A percentile compares a stretch with the other conserved stretches of the same genome.
Evolutionary conservation across 1,139 yeast genomes (phyloP).

Genomic region (Lodderomyces theae): DNA sequence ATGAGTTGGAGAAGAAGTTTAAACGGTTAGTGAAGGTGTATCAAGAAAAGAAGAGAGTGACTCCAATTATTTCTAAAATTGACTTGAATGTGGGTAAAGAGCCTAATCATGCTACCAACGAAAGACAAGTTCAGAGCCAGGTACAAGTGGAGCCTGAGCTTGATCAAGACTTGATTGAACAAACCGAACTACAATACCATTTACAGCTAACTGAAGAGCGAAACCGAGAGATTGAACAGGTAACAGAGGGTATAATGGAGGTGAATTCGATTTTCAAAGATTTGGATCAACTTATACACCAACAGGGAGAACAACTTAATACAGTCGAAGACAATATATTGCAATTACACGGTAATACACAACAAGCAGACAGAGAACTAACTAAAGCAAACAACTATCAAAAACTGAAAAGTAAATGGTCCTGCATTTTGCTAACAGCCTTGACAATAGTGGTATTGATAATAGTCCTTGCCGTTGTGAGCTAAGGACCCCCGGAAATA

Average conservation of each 20-base stretch:
- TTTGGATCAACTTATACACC: slow-evolving; percentile 69
- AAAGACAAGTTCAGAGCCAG: slow-evolving; percentile 3
- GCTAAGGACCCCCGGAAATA: slow-evolving; percentile 18
- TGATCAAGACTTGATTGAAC: slow-evolving; percentile 39
- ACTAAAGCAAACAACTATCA: slow-evolving; percentile 75
- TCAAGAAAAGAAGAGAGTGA: slow-evolving; percentile 30
- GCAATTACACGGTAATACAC: slow-evolving; percentile 63
- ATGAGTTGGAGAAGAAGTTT: slow-evolving; percentile 38
- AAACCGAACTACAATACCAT: slow-evolving; percentile 76
- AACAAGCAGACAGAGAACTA: slow-evolving; percentile 68
- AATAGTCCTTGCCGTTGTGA: slow-evolving; percentile 37
- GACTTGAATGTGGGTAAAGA: slow-evolving; percentile 13
- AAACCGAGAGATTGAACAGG: slow-evolving; percentile 66
- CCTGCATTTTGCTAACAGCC: slow-evolving; percentile 58
- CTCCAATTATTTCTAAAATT: slow-evolving; percentile 19
- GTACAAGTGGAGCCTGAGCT: slow-evolving; percentile 29
- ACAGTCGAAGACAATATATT: slow-evolving; percentile 77
- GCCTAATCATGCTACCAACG: neutral
- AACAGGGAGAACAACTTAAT: slow-evolving; percentile 83
- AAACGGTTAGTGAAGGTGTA: slow-evolving; percentile 27
- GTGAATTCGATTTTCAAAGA: slow-evolving; percentile 84
- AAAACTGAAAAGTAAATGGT: slow-evolving; percentile 66
- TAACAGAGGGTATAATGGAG: slow-evolving; percentile 76
- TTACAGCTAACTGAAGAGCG: slow-evolving; percentile 66
- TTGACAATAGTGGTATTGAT: slow-evolving; percentile 37